Base-by-base conservation (phyloP, 306 rosid species). In the Fragaria nilgerrensis region DNA sequence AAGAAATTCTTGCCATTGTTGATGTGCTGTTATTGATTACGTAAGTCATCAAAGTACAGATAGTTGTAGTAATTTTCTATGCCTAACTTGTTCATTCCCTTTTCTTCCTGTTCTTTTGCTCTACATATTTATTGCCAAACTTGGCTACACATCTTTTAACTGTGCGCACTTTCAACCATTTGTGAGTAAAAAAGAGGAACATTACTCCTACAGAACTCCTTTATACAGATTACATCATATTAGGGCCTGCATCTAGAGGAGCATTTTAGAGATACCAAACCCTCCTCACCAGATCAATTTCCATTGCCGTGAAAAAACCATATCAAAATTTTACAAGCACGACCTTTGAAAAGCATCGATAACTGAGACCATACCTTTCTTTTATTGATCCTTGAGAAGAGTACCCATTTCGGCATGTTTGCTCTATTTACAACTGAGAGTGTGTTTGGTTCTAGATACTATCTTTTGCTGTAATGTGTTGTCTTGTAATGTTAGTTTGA, bases 391-490 rank as follows among this genome's bases (percentile, higher is more conserved):
- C 34, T 59, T 36, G 9, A 20, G 22, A 23, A 52, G 63, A 71
- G 48, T 72, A 72, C 65, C 48, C 49, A 52, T 52, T 53, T 20
- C 41, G 7, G 36, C 75, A 23, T 44, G n/a, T 53, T 50, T 20
- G 13, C 48, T 32, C 22, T 34, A 50, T 5, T 72, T 50, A 71
- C 25, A 27, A 52, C 29, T 22, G 29, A 71, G 47, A 32, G 48
- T 53, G 47, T 72, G 65, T 72, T 72, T 53, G 65, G 64, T 72
- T 53, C 44, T 70, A 70, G 74, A 8, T 70, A 45, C 17, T 15
- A 22, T 68, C 32, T 68, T 23, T 43, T 43, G 27, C 17, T 68
- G 32, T 43, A 27, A 61, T 71, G 14, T 48, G 20, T 15, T 49
- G 3, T 49, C 14, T 52, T 0, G 16, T n/a, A n/a, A 20, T 20